These are phyloP conservation scores for Candida krabiensis DNA, from an alignment of 805 yeast species.

Conservation along the genomic window DNA sequence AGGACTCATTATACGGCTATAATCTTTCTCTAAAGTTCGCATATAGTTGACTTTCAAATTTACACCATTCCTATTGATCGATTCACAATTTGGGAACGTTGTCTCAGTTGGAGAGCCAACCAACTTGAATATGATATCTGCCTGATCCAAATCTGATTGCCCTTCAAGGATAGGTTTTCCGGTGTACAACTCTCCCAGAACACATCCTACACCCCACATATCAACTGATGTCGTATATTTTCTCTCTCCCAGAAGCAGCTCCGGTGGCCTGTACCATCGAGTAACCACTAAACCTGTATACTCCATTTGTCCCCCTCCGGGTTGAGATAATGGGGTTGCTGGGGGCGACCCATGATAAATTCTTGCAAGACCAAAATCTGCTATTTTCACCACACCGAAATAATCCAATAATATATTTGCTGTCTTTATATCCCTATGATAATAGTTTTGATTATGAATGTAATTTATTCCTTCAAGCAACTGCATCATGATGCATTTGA, in stretches of 20 bases:
- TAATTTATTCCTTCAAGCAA: slow-evolving; percentile 77
- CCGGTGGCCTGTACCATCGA: slow-evolving; percentile 98
- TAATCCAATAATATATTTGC: slow-evolving; percentile 87
- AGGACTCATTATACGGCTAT: slow-evolving; percentile 35
- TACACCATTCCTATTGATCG: slow-evolving; percentile 56
- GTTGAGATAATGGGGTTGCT: slow-evolving; percentile 25
- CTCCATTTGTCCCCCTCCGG: slow-evolving; percentile 54
- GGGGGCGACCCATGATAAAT: slow-evolving; percentile 40
- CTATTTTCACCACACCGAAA: slow-evolving; percentile 79
- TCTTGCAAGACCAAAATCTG: slow-evolving; percentile 95
- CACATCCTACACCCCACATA: slow-evolving; percentile 97
- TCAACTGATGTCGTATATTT: slow-evolving; percentile 93
- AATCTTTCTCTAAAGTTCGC: slow-evolving; percentile 50
- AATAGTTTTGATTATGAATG: slow-evolving; percentile 59
- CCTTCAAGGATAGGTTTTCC: slow-evolving; percentile 86
- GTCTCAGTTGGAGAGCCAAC: slow-evolving; percentile 74
- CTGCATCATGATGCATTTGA: slow-evolving; percentile 81
- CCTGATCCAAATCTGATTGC: slow-evolving; percentile 82
- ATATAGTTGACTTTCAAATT: slow-evolving; percentile 29
- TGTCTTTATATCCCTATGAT: slow-evolving; percentile 93
- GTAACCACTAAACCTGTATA: slow-evolving; percentile 81
- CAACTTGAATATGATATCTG: slow-evolving; percentile 73
- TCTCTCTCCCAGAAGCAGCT: slow-evolving; percentile 80
- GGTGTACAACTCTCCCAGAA: slow-evolving; percentile 85
- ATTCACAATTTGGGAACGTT: slow-evolving; percentile 60